Evolutionary conservation across 331 rosid species (phyloP), one percentile per base, ranked within the genome.

Genomic region (Ulmus americana): DNA sequence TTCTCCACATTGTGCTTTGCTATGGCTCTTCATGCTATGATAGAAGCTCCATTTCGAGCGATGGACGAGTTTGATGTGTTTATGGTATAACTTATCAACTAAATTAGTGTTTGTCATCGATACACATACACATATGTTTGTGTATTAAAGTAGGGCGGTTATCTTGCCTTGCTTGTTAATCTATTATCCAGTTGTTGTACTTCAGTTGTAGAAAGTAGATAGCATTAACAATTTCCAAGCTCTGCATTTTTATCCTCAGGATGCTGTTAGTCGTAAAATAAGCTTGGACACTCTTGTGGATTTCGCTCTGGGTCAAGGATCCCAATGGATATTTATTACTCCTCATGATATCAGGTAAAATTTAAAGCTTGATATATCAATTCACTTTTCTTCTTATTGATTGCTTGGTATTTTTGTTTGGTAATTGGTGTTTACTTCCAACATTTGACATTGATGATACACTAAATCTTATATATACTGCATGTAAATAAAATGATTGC

Each of bases 21-120:
- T 5, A 76, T 92, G 66, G 95, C 98, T 39, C 95, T 92, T 67
- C 98, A 92, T 77, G 90, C 83, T 55, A 86, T 92, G 98, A 88
- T 94, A 11, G 98, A 92, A 71, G 84, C 98, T 48, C 94, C 98
- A 39, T 92, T 92, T 68, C 83, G 96, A 61, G 96, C 98, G 15
- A 92, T 92, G 95, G 98, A 92, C 68, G 98, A 92, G 79, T 92
- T 92, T 71, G 98, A 92, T 72, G 98, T 92, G 69, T 92, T 86
- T 64, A 92, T 92, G 98, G 98, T 92, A 79, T n/a, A 28, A 28
- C 35, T 28, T 28, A 28, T 28, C 58, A 45, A 18, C 20, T 52
- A 38, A 69, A 59, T 49, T 18, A 5, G 39, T 53, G 3, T 8
- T 10, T 10, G n/a, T 39, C 22, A 53, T 6, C 38, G 12, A 11